Conservation (phyloP, 2,329 filamentous ascomycete genomes). For the Chaetothyriales sp. region DNA sequence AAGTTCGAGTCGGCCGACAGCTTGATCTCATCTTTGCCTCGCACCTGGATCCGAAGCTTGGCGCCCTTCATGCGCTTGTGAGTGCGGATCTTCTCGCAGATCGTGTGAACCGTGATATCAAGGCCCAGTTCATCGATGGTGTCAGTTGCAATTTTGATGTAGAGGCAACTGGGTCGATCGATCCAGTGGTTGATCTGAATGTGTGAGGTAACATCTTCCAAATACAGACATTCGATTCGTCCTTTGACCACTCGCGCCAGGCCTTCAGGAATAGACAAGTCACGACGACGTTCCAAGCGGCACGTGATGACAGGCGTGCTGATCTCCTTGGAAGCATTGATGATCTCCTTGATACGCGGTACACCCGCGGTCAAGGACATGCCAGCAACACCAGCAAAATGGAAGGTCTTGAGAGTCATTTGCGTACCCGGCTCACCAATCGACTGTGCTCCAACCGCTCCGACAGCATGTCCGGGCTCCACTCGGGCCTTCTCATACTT, state of each 20-base stretch:
- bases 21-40: constrained; percentile 48
- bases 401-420: constrained; percentile 98
- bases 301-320: constrained; percentile 90
- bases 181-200: constrained; percentile 69
- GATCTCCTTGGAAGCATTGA: constrained; percentile 91
- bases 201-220: constrained; percentile 66
- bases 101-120: constrained; percentile 60
- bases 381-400: constrained; percentile 97
- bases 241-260: constrained; percentile 76
- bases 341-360: constrained; percentile 99
- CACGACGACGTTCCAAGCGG: constrained; percentile 38
- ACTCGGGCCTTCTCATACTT: constrained; percentile 88
- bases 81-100: constrained; percentile 60
- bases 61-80: constrained; percentile 61
- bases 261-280: constrained; percentile 17
- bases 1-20: constrained; percentile 50
- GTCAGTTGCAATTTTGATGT: constrained; percentile 66
- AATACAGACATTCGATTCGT: constrained; percentile 85
- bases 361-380: constrained; percentile 99
- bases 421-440: constrained; percentile 97
- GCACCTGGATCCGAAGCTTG: constrained; percentile 48
- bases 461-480: constrained; percentile 89
- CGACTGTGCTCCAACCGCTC: constrained; percentile 89
- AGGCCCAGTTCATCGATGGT: constrained; percentile 70
- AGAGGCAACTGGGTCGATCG: constrained; percentile 48